Percentiles rank a stretch among this genome's conserved stretches.
phyloP scores from a whole-genome alignment of 2,329 filamentous ascomycete species.

The Furcasterigmium furcatum region DNA sequence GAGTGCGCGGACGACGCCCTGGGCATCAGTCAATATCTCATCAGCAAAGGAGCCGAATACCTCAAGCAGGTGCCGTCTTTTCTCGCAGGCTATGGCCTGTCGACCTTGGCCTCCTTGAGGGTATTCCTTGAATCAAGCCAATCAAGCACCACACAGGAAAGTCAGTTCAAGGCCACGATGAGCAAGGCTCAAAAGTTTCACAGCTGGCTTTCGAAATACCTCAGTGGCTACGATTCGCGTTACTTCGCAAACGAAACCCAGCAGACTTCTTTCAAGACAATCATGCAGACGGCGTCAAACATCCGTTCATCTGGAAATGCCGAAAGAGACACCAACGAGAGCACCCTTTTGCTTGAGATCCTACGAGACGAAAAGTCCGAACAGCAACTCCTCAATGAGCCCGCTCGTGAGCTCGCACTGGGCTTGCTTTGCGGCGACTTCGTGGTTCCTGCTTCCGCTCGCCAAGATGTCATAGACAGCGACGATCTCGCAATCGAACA shows the following conservation, averaged over 20 bases:
- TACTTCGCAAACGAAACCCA: slow-evolving; percentile 45
- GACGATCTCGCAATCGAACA: slow-evolving; percentile 62
- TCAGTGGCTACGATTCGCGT: slow-evolving; percentile 59
- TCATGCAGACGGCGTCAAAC: slow-evolving; percentile 66
- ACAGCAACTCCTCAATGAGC: slow-evolving; percentile 63
- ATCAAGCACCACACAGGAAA: slow-evolving; percentile 80
- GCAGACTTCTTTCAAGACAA: slow-evolving; percentile 57
- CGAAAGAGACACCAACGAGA: slow-evolving; percentile 69
- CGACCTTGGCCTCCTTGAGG: slow-evolving; percentile 74
- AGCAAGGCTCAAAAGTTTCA: slow-evolving; percentile 74
- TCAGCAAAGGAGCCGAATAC: slow-evolving; percentile 64
- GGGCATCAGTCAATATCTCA: slow-evolving; percentile 80
- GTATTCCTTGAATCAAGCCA: slow-evolving; percentile 73
- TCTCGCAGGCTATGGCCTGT: slow-evolving; percentile 74
- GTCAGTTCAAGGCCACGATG: slow-evolving; percentile 74
- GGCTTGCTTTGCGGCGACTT: slow-evolving; percentile 75
- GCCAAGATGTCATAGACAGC: slow-evolving; percentile 62
- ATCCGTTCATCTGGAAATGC: slow-evolving; percentile 69
- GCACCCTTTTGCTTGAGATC: slow-evolving; percentile 74
- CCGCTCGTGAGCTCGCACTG: slow-evolving; percentile 68
- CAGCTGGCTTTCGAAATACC: slow-evolving; percentile 70
- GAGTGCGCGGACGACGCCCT: slow-evolving; percentile 90
- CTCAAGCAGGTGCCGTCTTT: slow-evolving; percentile 69
- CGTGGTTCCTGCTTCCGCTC: slow-evolving; percentile 50
- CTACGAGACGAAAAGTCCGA: slow-evolving; percentile 67